phyloP scores from a whole-genome alignment of 768 basidiomycete species.

The Boletus vermiculosoides region DNA sequence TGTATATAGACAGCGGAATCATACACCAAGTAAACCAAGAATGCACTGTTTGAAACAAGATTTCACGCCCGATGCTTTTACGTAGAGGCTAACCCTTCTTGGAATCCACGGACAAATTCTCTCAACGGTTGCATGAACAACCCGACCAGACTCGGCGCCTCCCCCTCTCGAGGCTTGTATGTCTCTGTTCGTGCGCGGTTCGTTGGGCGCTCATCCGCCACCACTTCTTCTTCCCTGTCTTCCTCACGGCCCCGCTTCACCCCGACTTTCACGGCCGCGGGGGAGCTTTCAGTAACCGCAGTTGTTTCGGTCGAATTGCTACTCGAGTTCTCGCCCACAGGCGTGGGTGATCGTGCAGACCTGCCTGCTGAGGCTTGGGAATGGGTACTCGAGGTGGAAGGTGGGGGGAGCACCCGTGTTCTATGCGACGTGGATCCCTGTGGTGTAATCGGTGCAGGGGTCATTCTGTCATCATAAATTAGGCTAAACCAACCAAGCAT shows the following conservation, averaged over 20 bases:
- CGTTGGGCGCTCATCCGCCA: slow-evolving; percentile 42
- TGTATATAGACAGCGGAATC: slow-evolving; percentile 6
- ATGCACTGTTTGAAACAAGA: slow-evolving; percentile 1
- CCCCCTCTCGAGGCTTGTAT: slow-evolving; percentile 43
- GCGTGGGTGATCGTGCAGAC: slow-evolving; percentile 15
- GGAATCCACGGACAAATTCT: slow-evolving; percentile 66
- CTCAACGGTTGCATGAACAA: slow-evolving; percentile 65
- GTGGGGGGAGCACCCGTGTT: slow-evolving; percentile 17
- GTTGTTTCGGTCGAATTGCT: slow-evolving; percentile 39
- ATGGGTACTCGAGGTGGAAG: slow-evolving; percentile 16
- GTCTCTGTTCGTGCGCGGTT: slow-evolving; percentile 53
- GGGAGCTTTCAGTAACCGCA: slow-evolving; percentile 30
- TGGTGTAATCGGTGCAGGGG: slow-evolving; percentile 22
- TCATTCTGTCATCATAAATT: slow-evolving; percentile 14
- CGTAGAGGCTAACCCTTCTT: slow-evolving; percentile 48
- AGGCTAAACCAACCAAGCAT: neutral
- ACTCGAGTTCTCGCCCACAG: slow-evolving; percentile 21
- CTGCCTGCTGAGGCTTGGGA: slow-evolving; percentile 15
- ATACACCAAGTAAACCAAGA: slow-evolving; percentile 8
- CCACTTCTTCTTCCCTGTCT: slow-evolving; percentile 34
- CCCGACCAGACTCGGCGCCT: slow-evolving; percentile 47
- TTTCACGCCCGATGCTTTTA: slow-evolving; percentile 10
- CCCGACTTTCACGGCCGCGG: slow-evolving; percentile 26
- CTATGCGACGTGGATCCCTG: slow-evolving; percentile 14
- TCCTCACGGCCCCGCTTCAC: slow-evolving; percentile 52